Base-by-base conservation (phyloP, 2,329 filamentous ascomycete species). In the Trichoderma simmonsii region DNA sequence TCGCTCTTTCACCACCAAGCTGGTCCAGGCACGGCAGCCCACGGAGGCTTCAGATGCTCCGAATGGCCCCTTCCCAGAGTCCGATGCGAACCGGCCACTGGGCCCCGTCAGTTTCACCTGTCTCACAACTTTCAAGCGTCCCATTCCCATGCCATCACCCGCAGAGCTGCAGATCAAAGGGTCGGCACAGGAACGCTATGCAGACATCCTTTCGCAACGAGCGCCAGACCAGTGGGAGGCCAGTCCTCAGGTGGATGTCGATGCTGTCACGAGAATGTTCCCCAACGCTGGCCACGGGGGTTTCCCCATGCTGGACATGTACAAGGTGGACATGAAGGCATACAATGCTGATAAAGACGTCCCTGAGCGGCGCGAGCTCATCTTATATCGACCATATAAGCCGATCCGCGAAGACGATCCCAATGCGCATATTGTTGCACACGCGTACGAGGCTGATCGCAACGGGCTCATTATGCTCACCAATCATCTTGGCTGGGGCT, bases 231-330 rank as follows among this genome's bases (percentile, higher is more conserved):
- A 81, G 15, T 88, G 87, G 86, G 81, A 81, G 1, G 80, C 81
- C 1, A 80, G 81, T 11, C 86, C 86, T 1, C 82, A 84, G 4
- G 75, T 83, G 3, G 86, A 88, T 74, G 79, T 88, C 57, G 82
- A 84, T 21, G 74, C 77, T 5, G 62, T 85, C 26, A 79, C 82
- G 3, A 76, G 77, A 1, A 66, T 78, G 6, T 81, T 84, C 15
- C 83, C 82, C 3, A 76, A 79, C 56, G 75, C 80, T 15, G 79
- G 82, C 2, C 78, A 81, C 1, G 85, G 85, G 3, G 78, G 77
- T 0, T 88, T 88, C 71, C 87, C 87, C 8, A 79, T 83, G 0
- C 79, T 88, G 3, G 83, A 87, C 62, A 87, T 88, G 84, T 83
- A 83, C 76, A 88, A 88, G 78, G 86, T 88, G 8, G 86, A 88